Base-by-base conservation (phyloP, 2,329 filamentous ascomycete species). In the Paecilomyces sp. region DNA sequence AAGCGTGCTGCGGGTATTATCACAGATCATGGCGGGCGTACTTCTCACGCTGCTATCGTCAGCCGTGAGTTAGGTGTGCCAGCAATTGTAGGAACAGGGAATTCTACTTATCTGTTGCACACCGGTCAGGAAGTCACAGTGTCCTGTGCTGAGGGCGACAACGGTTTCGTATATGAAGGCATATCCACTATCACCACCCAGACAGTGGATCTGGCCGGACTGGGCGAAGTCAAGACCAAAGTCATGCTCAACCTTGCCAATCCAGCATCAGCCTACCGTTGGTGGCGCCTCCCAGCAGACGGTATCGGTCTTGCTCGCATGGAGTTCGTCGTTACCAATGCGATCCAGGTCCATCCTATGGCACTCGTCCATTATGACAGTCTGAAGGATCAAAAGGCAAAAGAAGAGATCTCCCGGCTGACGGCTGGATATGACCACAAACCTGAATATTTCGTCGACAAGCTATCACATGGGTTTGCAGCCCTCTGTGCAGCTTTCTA, bases 41-140 rank as follows among this genome's bases (percentile, higher is more conserved):
- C 74, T 5, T 77, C 74, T 3, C 74, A 77, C 59, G 74, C 74
- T 13, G 74, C 74, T n/a, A 76, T 77, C 50, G 72, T 76, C 55
- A 77, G 75, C 63, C 73, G 74, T 3, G 74, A 77, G 53, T 64
- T 76, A 1, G 72, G 75, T 3, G 62, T 76, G 4, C 74, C 75
- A 3, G 75, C 73, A 1, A 65, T 77, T 4, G 74, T 77, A 0
- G 75, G 75, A 18, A 73, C 72, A 2, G 64, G 66, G 2, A 68
- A 72, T 62, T 70, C 73, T 5, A 75, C 74, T 1, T 76, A 73
- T 56, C 47, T 74, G 18, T 66, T 76, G 3, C 72, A 76, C 60
- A 72, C 65, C 2, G 71, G 69, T 33, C 73, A 76, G 51, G 70
- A 76, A 30, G 67, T 76, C 22, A 76, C 75, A 6, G 73, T 74